phyloP scores from a whole-genome alignment of 2,329 filamentous ascomycete genomes.

The Diplodia mutila region DNA sequence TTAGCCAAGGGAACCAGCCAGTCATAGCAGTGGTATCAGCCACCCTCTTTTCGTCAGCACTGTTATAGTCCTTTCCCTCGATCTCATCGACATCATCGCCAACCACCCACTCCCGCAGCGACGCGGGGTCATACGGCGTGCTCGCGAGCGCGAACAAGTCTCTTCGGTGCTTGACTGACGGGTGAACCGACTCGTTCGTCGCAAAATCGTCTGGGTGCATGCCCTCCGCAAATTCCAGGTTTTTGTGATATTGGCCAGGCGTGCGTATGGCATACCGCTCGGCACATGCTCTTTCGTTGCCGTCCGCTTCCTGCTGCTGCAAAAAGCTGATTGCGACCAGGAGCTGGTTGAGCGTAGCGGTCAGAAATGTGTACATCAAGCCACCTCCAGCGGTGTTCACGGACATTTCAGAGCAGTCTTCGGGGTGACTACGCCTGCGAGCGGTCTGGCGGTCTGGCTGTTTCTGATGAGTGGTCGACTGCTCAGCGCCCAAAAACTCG shows the following conservation, averaged over 20 bases:
- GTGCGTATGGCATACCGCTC: background rate
- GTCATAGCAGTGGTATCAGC: background rate
- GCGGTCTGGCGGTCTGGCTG: background rate
- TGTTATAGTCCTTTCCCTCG: background rate
- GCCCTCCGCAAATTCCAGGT: background rate
- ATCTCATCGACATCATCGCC: background rate
- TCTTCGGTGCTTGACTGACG: conserved; percentile 10
- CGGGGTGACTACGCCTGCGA: background rate
- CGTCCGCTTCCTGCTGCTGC: no score
- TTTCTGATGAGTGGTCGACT: background rate
- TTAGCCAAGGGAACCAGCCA: background rate
- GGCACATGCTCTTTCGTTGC: background rate
- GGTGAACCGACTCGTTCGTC: conserved; percentile 22
- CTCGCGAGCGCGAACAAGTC: conserved; percentile 10
- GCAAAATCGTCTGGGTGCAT: background rate
- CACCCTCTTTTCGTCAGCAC: background rate
- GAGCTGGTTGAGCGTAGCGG: background rate
- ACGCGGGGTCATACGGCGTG: background rate
- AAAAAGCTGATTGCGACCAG: background rate
- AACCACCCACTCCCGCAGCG: conserved; percentile 2
- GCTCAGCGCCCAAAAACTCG: background rate
- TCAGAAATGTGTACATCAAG: background rate
- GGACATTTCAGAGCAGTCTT: background rate
- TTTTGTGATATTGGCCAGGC: conserved; percentile 15
- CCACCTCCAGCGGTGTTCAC: background rate